Base-by-base conservation (phyloP, 1,284 basidiomycete genomes). In the Mycena sp. region DNA sequence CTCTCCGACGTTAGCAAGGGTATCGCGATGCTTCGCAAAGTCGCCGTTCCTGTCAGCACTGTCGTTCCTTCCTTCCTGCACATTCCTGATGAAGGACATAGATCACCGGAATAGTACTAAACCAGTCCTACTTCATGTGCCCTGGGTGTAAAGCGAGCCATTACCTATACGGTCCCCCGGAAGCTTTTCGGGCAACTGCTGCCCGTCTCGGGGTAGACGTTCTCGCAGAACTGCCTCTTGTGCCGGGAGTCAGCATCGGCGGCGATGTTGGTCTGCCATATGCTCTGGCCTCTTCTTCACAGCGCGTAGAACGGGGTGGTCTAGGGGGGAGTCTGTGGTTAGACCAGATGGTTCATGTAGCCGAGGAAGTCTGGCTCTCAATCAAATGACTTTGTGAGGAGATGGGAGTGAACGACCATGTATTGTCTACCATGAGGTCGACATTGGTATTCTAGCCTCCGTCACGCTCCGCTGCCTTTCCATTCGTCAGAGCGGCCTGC, bases 1-100 rank as follows among this genome's bases (percentile, higher is more conserved):
- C 84, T 99, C 6, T 84, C 93, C 9, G 97, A 99, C 73, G 95
- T 96, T 1, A 85, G 93, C 53, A 97, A 98, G 71, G 96, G 98
- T 0, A 92, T 99, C 14, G 84, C 90, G 14, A 98, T 98, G 94
- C 93, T 99, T 73, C 85, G 88, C 58, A 99, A 98, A 77, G 86
- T 98, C 21, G 84, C 86, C 21, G 90, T 98, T 1, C 96, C 96
- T 0, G 95, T 96, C 70, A 48, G 87, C 35, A 23, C 30, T 45
- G 37, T 37, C 44, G 56, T 41, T 51, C 16, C 29, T 28, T 10
- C 14, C 21, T 1, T 37, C 21, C 1, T 28, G 17, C 29, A 49
- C 17, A 40, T 51, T 17, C 45, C 38, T 54, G 17, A 2, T 21
- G 19, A 21, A n/a, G 32, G 41, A 26, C 28, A 4, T 70, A 98